Percentiles rank a stretch among this genome's conserved stretches.
phyloP scores from a whole-genome alignment of 1,284 basidiomycete genomes.

The Pseudozyma flocculosa region DNA sequence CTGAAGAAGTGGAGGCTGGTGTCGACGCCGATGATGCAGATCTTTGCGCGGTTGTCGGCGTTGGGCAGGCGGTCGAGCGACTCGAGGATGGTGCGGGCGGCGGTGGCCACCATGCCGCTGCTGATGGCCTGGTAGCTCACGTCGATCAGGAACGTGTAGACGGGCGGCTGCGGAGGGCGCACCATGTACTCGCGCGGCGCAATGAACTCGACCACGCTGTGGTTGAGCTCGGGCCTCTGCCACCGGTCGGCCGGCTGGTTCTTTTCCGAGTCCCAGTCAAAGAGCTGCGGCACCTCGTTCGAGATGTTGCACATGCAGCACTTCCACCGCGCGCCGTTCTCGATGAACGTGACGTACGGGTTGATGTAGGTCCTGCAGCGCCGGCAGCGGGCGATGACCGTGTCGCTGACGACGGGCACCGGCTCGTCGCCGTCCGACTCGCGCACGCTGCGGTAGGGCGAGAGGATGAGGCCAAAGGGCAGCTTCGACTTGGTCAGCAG shows the following conservation, averaged over 20 bases:
- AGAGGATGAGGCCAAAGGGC: conserved; percentile 85
- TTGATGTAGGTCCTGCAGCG: conserved; percentile 98
- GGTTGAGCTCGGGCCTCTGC: conserved; percentile 88
- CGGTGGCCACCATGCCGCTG: conserved; percentile 90
- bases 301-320: conserved; percentile 99
- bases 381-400: conserved; percentile 93
- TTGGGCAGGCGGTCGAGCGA: conserved; percentile 93
- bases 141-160: conserved; percentile 96
- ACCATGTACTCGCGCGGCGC: conserved; percentile 99
- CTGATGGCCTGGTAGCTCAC: conserved; percentile 83
- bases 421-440: conserved; percentile 64
- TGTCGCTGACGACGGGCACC: conserved; percentile 87
- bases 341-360: conserved; percentile 96
- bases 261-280: conserved; percentile 93
- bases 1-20: conserved; percentile 96
- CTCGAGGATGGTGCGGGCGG: conserved; percentile 91
- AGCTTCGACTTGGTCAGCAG: conserved; percentile 90
- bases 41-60: conserved; percentile 86
- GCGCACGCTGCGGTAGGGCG: conserved; percentile 82
- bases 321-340: conserved; percentile 97
- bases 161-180: conserved; percentile 92
- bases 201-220: conserved; percentile 90
- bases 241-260: conserved; percentile 95
- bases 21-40: conserved; percentile 90
- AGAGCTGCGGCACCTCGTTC: conserved; percentile 97